A percentile compares a stretch with the other conserved stretches of the same genome.
phyloP scores from a whole-genome alignment of 805 yeast species.

The Tetrapisispora iriomotensis region DNA sequence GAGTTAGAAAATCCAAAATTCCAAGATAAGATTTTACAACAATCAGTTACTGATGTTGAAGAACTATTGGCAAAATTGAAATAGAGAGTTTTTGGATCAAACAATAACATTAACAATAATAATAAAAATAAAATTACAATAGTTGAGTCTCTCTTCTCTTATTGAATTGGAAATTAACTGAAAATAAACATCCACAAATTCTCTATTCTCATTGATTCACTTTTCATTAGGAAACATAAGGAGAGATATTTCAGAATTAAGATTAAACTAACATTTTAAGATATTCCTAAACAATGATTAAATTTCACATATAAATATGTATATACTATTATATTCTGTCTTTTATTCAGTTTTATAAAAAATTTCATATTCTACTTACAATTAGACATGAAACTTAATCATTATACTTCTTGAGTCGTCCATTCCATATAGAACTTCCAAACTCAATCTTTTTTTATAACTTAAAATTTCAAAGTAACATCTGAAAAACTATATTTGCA shows the following conservation, averaged over 20 bases:
- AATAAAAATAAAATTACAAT: too few species aligned
- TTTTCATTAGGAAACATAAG: too few species aligned
- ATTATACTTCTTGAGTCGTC: too few species aligned
- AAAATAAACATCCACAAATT: too few species aligned
- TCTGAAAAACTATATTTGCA: too few species aligned
- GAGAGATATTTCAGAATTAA: too few species aligned
- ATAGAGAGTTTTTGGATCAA: slow-evolving; percentile 7
- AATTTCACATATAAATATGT: neutral
- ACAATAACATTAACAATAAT: neutral
- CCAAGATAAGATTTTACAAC: slow-evolving; percentile 86
- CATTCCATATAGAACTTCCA: too few species aligned
- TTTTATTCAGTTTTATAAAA: neutral
- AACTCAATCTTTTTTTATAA: too few species aligned
- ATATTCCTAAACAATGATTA: slow-evolving; percentile 1
- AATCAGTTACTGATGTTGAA: slow-evolving; percentile 89
- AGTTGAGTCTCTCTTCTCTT: too few species aligned
- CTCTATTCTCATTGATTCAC: too few species aligned
- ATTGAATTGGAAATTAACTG: too few species aligned
- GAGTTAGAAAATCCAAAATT: slow-evolving; percentile 79
- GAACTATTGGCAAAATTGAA: slow-evolving; percentile 49
- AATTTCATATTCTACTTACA: neutral
- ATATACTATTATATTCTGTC: neutral
- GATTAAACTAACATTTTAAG: neutral
- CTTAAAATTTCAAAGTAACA: too few species aligned
- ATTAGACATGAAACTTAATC: neutral